A percentile compares a stretch with the other conserved stretches of the same genome.
Conservation (phyloP, 2,329 filamentous ascomycete genomes). For the Aureobasidium sp. region DNA sequence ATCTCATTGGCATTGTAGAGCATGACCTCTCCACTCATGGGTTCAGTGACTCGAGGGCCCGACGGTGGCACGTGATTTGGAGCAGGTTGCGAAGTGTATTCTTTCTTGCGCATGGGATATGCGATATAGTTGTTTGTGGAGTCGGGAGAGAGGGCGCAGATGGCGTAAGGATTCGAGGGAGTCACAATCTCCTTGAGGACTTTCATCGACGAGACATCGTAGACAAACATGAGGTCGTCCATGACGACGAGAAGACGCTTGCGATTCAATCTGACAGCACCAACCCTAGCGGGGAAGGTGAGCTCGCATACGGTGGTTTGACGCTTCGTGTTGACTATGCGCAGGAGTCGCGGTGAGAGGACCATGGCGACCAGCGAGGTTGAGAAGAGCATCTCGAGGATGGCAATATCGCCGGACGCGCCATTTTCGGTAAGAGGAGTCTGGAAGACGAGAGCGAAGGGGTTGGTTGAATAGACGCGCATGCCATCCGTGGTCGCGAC, state of each 20-base stretch:
- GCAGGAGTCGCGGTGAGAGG: constrained; percentile 80
- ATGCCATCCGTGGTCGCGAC: constrained; percentile 96
- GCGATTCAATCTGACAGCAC: constrained; percentile 87
- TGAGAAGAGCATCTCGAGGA: constrained; percentile 98
- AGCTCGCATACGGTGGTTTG: constrained; percentile 93
- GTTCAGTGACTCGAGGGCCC: constrained; percentile 64
- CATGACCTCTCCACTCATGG: constrained; percentile 84
- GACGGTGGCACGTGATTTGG: constrained; percentile 72
- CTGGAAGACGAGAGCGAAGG: constrained; percentile 90
- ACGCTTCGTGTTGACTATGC: constrained; percentile 94
- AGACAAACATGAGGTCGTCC: constrained; percentile 94
- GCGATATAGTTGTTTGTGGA: constrained; percentile 95
- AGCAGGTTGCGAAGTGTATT: constrained; percentile 32
- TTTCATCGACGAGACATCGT: constrained; percentile 98
- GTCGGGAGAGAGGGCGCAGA: constrained; percentile 80
- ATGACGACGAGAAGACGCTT: constrained; percentile 90
- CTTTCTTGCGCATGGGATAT: constrained; percentile 73
- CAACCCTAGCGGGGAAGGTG: constrained; percentile 92
- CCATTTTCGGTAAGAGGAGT: constrained; percentile 59
- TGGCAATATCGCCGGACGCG: constrained; percentile 69
- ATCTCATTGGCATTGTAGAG: constrained; percentile 85
- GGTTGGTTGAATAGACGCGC: constrained; percentile 93
- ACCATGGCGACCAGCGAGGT: constrained; percentile 93
- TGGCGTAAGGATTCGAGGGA: constrained; percentile 79
- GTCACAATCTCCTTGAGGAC: constrained; percentile 88